A percentile compares a stretch with the other conserved stretches of the same genome.
phyloP scores from a whole-genome alignment of 2,329 filamentous ascomycete genomes.

The Aspergillus texensis region DNA sequence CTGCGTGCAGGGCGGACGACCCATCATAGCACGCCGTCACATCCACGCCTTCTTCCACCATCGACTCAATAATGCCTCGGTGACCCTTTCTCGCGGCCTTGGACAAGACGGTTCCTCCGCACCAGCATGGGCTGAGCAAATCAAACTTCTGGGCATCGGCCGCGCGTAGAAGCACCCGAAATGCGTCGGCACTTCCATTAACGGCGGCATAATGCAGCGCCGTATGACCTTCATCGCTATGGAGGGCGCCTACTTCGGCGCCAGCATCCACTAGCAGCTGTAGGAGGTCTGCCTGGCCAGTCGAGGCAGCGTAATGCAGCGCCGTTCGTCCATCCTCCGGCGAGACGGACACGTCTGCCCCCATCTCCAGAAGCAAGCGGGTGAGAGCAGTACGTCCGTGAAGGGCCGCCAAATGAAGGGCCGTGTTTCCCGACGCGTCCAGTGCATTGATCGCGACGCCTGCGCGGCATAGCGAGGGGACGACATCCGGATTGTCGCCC shows the following conservation, averaged over 20 bases:
- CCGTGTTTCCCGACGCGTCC: background rate
- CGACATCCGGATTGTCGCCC: background rate
- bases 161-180: background rate
- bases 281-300: background rate
- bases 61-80: background rate
- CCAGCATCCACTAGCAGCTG: constrained; percentile 3
- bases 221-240: background rate
- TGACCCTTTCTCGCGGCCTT: constrained; percentile 1
- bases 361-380: background rate
- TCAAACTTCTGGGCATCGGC: background rate
- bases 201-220: background rate
- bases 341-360: background rate
- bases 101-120: background rate
- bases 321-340: background rate
- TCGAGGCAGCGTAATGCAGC: background rate
- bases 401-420: background rate
- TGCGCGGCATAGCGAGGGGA: constrained; percentile 1
- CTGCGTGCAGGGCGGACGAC: background rate
- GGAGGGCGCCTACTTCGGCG: background rate
- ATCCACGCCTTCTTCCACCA: constrained; percentile 1
- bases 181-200: background rate
- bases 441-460: background rate
- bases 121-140: background rate
- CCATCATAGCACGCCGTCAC: background rate
- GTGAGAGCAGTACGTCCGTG: background rate